Evolutionary conservation across 2,329 filamentous ascomycete species (phyloP).

Genomic region (Phyllosticta capitalensis): DNA sequence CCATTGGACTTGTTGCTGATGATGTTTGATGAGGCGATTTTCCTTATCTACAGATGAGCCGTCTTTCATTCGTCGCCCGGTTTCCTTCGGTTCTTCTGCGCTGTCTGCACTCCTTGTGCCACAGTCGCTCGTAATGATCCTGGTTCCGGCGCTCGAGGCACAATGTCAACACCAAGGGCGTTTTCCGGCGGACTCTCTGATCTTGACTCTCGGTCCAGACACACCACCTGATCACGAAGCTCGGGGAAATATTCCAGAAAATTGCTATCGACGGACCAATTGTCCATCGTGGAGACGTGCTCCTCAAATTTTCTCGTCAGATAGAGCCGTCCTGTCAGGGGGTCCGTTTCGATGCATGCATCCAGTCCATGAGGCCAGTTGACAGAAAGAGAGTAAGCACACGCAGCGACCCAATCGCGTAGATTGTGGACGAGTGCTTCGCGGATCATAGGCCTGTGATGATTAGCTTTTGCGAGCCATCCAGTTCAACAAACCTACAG

Average conservation of each 20-base stretch:
- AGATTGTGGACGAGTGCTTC: slow-evolving; percentile 6
- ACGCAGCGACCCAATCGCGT: slow-evolving; percentile 6
- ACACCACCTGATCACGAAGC: background rate
- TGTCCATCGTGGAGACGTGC: background rate
- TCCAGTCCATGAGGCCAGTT: slow-evolving; percentile 7
- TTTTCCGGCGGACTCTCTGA: background rate
- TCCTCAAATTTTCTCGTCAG: slow-evolving; percentile 1
- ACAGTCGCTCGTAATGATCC: background rate
- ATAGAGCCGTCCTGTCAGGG: slow-evolving; percentile 1
- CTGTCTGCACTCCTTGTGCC: background rate
- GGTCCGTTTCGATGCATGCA: background rate
- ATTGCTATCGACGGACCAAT: background rate
- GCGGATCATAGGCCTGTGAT: slow-evolving; percentile 2
- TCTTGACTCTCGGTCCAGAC: background rate
- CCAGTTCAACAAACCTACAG: background rate
- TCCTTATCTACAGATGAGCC: background rate
- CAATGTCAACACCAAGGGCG: background rate
- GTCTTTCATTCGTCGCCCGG: background rate
- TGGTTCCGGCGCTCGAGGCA: background rate
- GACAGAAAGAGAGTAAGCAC: slow-evolving; percentile 3
- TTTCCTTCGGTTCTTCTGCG: background rate
- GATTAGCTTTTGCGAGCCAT: background rate
- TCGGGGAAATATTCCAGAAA: slow-evolving; percentile 4
- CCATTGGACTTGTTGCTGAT: background rate
- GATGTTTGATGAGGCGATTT: background rate